Conservation (phyloP, 2,329 filamentous ascomycete genomes). For the Rhinocladiella mackenziei region DNA sequence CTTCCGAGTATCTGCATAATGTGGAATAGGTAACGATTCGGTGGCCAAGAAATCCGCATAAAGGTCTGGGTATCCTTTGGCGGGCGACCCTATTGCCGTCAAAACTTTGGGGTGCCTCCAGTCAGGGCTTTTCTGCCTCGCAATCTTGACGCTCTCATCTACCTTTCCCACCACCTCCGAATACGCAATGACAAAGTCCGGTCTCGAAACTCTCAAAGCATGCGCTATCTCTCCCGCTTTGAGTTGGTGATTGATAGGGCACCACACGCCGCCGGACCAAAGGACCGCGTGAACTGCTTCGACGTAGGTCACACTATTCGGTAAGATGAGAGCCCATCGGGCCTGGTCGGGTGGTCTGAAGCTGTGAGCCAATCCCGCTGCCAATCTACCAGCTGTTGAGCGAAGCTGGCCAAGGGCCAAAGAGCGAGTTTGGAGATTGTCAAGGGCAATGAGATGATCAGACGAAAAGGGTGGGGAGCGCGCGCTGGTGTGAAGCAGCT, state of each 20-base stretch:
- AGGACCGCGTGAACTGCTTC: conserved; percentile 32
- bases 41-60: conserved; percentile 35
- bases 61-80: conserved; percentile 6
- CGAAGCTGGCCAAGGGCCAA: conserved; percentile 45
- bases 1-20: conserved; percentile 35
- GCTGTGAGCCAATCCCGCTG: conserved; percentile 39
- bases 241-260: conserved; percentile 14
- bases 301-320: conserved; percentile 46
- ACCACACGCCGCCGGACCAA: conserved; percentile 9
- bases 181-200: conserved; percentile 42
- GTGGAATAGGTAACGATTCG: conserved; percentile 36
- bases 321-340: conserved; percentile 44
- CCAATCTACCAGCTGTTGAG: conserved; percentile 41
- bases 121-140: conserved; percentile 31
- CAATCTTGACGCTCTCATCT: conserved; percentile 35
- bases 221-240: conserved; percentile 12
- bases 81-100: conserved; percentile 33
- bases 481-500: conserved; percentile 41
- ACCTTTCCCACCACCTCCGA: conserved; percentile 34
- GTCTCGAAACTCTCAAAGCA: conserved; percentile 40
- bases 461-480: conserved; percentile 37
- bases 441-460: conserved; percentile 38
- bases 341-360: conserved; percentile 33
- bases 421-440: conserved; percentile 43
- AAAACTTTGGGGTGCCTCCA: conserved; percentile 38